Evolutionary conservation across 164 flowering plant genomes (phyloP), one percentile per base, ranked within the genome.

Genomic region (Macadamia tetraphylla): DNA sequence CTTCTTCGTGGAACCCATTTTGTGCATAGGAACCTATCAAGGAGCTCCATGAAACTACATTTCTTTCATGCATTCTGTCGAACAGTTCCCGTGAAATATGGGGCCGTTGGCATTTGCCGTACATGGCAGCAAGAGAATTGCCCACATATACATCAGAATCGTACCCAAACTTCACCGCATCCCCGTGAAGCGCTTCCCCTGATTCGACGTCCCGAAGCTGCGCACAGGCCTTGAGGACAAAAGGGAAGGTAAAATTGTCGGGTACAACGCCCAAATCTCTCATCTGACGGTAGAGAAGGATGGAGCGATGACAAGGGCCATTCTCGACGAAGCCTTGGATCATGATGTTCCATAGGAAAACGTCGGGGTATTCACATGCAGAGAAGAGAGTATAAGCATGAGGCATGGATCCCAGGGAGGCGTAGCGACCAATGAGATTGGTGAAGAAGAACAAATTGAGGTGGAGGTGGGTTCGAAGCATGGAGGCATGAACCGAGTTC

Each of bases 201-300:
- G 31, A 11, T 29, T 52, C 9, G 5, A 58, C 56, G 12, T 51
- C 52, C 4, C 58, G 10, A 40, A 68, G 42, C 1, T 57, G 23
- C 42, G 29, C 58, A 61, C 71, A 68, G 32, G 65, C 63, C 30
- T 68, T 68, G 23, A 68, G 46, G 18, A 68, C 65, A 29, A 42
- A 68, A 0, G 71, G 62, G 2, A 68, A 46, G 11, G 55, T 68
- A 29, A 68, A 68, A 17, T 44, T 51, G n/a, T 64, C 55, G 1
- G 66, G 66, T 23, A 2, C 57, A 14, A 53, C 17, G 18, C 17
- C 57, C 57, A 17, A 13, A 12, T 53, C 57, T 4, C 17, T 14
- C 57, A 53, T 53, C 57, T 53, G 57, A 14, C 17, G 57, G 57
- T 53, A 53, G 57, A 53, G 57, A 53, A 53, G 5, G 57, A 53